A percentile compares a stretch with the other conserved stretches of the same genome.
Conservation (phyloP, 2,329 filamentous ascomycete species). For the Ascochyta viciae-villosae region DNA sequence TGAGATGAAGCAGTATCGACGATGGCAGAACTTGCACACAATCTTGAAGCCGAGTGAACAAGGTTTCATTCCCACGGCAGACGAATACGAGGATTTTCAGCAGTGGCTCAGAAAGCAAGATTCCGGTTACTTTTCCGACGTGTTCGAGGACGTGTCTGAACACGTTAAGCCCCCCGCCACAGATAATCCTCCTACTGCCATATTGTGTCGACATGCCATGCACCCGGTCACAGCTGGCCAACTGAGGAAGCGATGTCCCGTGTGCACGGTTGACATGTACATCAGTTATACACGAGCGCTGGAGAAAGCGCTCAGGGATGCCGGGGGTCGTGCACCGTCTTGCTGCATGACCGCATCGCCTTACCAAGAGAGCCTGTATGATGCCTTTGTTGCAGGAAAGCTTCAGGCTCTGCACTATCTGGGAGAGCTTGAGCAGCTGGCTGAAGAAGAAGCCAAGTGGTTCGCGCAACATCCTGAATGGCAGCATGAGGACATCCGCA, state of each 20-base stretch:
- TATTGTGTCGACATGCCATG: conserved; percentile 31
- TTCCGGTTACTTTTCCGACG: conserved; percentile 42
- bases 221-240: conserved; percentile 27
- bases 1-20: conserved; percentile 38
- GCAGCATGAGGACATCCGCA: conserved; percentile 23
- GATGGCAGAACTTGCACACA: conserved; percentile 35
- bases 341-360: conserved; percentile 29
- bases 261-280: conserved; percentile 37
- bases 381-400: conserved; percentile 36
- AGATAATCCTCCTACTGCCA: conserved; percentile 22
- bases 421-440: conserved; percentile 28
- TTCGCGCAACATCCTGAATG: conserved; percentile 18
- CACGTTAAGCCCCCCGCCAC: conserved; percentile 20
- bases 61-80: conserved; percentile 33
- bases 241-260: conserved; percentile 32
- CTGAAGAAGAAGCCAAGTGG: conserved; percentile 30
- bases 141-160: conserved; percentile 33
- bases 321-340: conserved; percentile 30
- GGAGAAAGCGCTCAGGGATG: conserved; percentile 28
- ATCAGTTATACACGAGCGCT: conserved; percentile 35
- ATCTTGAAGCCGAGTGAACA: conserved; percentile 26
- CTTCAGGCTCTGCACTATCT: conserved; percentile 30
- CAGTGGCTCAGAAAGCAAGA: conserved; percentile 39
- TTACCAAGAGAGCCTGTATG: conserved; percentile 31
- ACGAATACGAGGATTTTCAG: conserved; percentile 40